Evolutionary conservation across 2,329 filamentous ascomycete species (phyloP), one percentile per base, ranked within the genome.

Genomic region (Ophiosphaerella narmari): DNA sequence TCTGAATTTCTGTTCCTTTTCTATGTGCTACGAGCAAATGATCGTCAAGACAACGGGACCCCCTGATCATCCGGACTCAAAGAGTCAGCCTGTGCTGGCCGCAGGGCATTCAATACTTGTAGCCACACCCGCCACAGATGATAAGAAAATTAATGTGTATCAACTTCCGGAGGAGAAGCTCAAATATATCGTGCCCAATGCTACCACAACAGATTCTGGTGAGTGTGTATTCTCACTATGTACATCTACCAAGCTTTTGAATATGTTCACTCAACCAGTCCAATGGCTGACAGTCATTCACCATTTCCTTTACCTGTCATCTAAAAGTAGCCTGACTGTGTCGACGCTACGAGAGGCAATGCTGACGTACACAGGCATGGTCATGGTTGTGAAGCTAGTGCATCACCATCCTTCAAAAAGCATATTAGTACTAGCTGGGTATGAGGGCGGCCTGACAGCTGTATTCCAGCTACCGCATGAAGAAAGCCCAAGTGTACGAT

Each of bases 1-100:
- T 1, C 83, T 97, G 76, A 99, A 97, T 68, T 99, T 97, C 70
- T 99, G 94, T 70, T 82, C 88, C 1, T 96, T 96, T 70, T 81
- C 88, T 2, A 80, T 82, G 54, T 87, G 86, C 49, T 43, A 58
- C 42, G 48, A 53, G 13, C 21, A 48, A 2, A 31, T 24, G 38
- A 16, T 18, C 21, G 5, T 46, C 13, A 39, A 38, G 12, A 21
- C 39, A n/a, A 32, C 42, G 31, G 16, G 34, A 16, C 16, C 13
- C n/a, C 11, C 13, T 33, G n/a, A 33, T 21, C 13, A 13, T 5
- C n/a, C 23, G 16, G n/a, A 31, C 23, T 29, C 26, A 1, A 6
- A 31, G 29, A 23, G 14, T 26, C 5, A 5, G 26, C 26, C 26
- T 29, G 8, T 21, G 7, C n/a, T 14, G 6, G 16, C 39, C 7